Percentiles rank a stretch among this genome's conserved stretches.
Evolutionary conservation across 306 rosid species (phyloP).

Genomic region (Canavalia gladiata): DNA sequence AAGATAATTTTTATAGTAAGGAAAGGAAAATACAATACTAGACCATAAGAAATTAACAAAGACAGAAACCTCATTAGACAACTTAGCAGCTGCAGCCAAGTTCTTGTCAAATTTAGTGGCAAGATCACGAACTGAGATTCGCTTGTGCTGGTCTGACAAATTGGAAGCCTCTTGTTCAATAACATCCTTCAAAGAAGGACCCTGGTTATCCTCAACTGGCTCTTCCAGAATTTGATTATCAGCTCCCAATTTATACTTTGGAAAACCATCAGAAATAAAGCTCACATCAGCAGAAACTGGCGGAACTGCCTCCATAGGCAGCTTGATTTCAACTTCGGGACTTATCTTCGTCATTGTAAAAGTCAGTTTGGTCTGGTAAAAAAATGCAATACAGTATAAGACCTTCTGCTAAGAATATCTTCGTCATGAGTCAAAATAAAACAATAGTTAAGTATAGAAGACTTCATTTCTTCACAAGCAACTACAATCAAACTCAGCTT

Average conservation of each 20-base stretch:
- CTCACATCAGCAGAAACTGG: slow-evolving; percentile 95
- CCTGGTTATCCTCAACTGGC: slow-evolving; percentile 70
- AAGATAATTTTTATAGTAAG: not conserved
- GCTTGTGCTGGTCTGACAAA: slow-evolving; percentile 89
- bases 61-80: slow-evolving; percentile 82
- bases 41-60: slow-evolving; percentile 40
- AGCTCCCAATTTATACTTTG: slow-evolving; percentile 83
- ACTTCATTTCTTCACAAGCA: not conserved
- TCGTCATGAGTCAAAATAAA: slow-evolving; percentile 22
- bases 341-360: slow-evolving; percentile 86
- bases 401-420: slow-evolving; percentile 23
- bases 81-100: slow-evolving; percentile 90
- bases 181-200: slow-evolving; percentile 82
- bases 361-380: slow-evolving; percentile 50
- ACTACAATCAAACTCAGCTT: slow-evolving; percentile 8
- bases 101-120: slow-evolving; percentile 97
- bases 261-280: slow-evolving; percentile 74
- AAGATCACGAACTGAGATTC: slow-evolving; percentile 97
- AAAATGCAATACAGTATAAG: slow-evolving; percentile 42
- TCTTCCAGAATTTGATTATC: slow-evolving; percentile 83
- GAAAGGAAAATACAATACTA: slow-evolving; percentile 31
- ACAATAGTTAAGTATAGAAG: slow-evolving; percentile 36
- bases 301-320: slow-evolving; percentile 67
- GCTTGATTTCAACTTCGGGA: slow-evolving; percentile 71
- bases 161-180: slow-evolving; percentile 79